Conservation (phyloP, 2,329 filamentous ascomycete species). For the Rhynchosporium graminicola region DNA sequence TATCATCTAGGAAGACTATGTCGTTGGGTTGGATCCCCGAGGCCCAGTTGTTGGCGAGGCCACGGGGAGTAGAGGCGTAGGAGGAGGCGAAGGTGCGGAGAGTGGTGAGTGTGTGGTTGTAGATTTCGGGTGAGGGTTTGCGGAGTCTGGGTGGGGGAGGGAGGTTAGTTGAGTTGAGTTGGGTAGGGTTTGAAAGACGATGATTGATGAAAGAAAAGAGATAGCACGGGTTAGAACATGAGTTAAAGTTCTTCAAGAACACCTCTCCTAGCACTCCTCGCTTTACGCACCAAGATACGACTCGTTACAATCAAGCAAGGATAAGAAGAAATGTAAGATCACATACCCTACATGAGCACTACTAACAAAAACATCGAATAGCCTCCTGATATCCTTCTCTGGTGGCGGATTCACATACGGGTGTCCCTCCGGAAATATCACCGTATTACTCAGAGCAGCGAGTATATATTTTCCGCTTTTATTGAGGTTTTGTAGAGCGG, state of each 20-base stretch:
- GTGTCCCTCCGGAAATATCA: conserved; percentile 79
- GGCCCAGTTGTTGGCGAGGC: conserved; percentile 48
- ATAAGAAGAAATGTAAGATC: neutral
- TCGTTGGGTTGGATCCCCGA: conserved; percentile 62
- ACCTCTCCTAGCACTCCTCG: too few relatives aligned
- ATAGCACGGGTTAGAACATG: neutral
- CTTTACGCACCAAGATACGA: neutral
- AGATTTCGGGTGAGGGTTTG: conserved; percentile 84
- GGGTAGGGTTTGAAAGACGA: too few relatives aligned
- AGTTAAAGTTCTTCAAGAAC: too few relatives aligned
- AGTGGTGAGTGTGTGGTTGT: conserved; percentile 68
- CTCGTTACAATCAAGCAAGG: neutral
- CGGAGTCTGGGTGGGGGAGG: conserved; percentile 59
- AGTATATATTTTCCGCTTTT: conserved; percentile 67
- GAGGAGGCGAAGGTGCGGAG: conserved; percentile 63
- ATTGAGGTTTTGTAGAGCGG: conserved; percentile 71
- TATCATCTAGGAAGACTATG: conserved; percentile 81
- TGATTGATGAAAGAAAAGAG: too few relatives aligned
- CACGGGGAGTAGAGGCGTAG: conserved; percentile 45
- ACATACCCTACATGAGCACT: conserved; percentile 24
- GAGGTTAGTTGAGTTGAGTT: too few relatives aligned
- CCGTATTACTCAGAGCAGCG: conserved; percentile 86
- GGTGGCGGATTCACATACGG: conserved; percentile 57
- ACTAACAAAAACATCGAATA: conserved; percentile 87
- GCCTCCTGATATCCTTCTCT: conserved; percentile 57